phyloP scores from a whole-genome alignment of 257 asterid species.

The Solanum megistacrolobum region DNA sequence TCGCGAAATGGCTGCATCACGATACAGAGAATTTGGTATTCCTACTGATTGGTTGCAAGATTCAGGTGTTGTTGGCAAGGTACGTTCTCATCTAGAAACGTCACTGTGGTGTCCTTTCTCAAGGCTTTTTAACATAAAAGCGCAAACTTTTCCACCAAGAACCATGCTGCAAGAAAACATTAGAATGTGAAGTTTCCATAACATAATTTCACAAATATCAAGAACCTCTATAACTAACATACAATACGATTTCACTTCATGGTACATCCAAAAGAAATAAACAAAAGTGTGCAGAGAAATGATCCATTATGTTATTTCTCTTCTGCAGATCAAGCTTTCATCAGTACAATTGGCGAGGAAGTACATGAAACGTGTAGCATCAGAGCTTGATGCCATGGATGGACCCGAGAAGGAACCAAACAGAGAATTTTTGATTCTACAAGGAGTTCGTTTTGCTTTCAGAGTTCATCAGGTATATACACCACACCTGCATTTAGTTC shows the following conservation, averaged over 20 bases:
- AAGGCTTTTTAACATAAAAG: not conserved
- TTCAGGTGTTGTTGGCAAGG: conserved; percentile 94
- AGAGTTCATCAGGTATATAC: conserved; percentile 85
- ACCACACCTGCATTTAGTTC: not conserved
- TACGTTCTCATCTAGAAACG: conserved; percentile 11
- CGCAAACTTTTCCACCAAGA: not conserved
- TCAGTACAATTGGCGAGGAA: conserved; percentile 81
- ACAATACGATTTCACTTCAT: not conserved
- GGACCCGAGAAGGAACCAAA: conserved; percentile 90
- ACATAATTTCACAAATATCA: not conserved
- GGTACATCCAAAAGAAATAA: not conserved
- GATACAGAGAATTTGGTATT: conserved; percentile 84
- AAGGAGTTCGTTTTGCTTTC: conserved; percentile 96
- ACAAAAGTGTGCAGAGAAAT: not conserved
- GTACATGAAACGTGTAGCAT: conserved; percentile 91
- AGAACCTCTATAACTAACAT: not conserved
- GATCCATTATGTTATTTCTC: not conserved
- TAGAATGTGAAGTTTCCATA: not conserved
- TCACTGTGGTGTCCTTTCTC: not conserved
- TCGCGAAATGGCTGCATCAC: conserved; percentile 85
- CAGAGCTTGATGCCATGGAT: conserved; percentile 71
- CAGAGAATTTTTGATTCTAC: conserved; percentile 80
- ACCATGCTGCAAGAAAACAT: not conserved
- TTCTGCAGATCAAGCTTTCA: conserved; percentile 82
- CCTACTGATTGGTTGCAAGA: conserved; percentile 90